These are phyloP conservation scores for Arabidopsis arenosa DNA, from an alignment of 345 rosid species.

Conservation along the genomic window DNA sequence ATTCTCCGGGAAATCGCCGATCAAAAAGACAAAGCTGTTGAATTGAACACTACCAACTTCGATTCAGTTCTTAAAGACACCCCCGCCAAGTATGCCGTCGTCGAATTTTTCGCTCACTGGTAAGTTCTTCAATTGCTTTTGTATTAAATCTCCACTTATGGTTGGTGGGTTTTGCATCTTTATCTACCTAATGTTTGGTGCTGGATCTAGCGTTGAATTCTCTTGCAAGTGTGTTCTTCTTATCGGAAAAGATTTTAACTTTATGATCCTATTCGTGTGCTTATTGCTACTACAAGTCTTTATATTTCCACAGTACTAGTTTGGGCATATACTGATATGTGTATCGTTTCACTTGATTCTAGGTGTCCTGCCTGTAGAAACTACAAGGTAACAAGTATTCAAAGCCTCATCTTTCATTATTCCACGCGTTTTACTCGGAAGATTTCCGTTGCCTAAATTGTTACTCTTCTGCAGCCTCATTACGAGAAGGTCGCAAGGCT, in stretches of 20 bases:
- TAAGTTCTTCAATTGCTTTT: slow-evolving; percentile 44
- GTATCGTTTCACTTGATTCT: slow-evolving; percentile 39
- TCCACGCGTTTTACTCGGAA: neutral
- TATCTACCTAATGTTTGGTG: slow-evolving; percentile 30
- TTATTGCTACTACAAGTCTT: neutral
- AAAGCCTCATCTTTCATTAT: slow-evolving; percentile 9
- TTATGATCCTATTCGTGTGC: neutral
- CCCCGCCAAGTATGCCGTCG: slow-evolving; percentile 77
- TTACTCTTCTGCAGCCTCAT: slow-evolving; percentile 72
- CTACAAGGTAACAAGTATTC: slow-evolving; percentile 70
- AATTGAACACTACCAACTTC: slow-evolving; percentile 72
- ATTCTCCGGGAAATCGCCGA: slow-evolving; percentile 60
- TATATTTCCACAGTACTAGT: neutral
- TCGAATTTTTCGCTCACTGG: slow-evolving; percentile 98
- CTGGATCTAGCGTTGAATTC: slow-evolving; percentile 31
- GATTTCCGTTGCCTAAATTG: slow-evolving; percentile 35
- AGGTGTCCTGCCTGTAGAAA: slow-evolving; percentile 99
- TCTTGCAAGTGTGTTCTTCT: neutral
- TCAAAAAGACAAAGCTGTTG: slow-evolving; percentile 64
- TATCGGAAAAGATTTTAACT: neutral
- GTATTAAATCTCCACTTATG: slow-evolving; percentile 27
- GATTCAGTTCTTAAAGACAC: slow-evolving; percentile 65
- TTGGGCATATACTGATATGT: slow-evolving; percentile 19
- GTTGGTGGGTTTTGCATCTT: slow-evolving; percentile 55
- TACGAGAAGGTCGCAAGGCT: slow-evolving; percentile 97